Evolutionary conservation across 352 stramenopile genomes (phyloP).

Genomic region (Phytopythium chamaehyphon): DNA sequence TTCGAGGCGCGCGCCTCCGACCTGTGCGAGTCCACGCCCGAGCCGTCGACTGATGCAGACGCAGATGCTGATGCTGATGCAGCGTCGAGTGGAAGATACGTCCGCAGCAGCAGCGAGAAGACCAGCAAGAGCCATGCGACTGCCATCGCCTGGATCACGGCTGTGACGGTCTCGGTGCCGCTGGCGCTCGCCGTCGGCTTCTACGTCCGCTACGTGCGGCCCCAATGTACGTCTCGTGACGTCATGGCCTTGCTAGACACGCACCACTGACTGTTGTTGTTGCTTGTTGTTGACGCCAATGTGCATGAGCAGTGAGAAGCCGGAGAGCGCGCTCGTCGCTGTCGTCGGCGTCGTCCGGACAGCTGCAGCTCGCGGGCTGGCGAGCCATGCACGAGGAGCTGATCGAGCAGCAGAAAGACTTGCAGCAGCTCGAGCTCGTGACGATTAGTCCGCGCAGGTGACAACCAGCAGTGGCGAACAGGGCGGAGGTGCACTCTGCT

Average conservation of each 20-base stretch:
- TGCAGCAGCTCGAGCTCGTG: background rate
- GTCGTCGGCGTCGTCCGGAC: slow-evolving; percentile 16
- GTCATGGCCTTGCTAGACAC: background rate
- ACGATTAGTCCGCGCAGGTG: slow-evolving; percentile 5
- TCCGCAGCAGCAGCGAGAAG: background rate
- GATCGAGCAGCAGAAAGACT: slow-evolving; percentile 26
- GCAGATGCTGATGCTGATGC: background rate
- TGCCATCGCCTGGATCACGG: slow-evolving; percentile 4
- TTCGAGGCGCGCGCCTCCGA: slow-evolving; percentile 14
- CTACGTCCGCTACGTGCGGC: slow-evolving; percentile 16
- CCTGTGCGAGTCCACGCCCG: slow-evolving; percentile 13
- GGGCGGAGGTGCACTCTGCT: too few relatives aligned
- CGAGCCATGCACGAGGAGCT: slow-evolving; percentile 22
- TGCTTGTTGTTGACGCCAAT: slow-evolving; percentile 2
- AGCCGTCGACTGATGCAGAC: slow-evolving; percentile 6
- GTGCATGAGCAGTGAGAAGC: slow-evolving; percentile 13
- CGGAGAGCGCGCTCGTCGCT: slow-evolving; percentile 6
- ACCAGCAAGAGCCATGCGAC: slow-evolving; percentile 2
- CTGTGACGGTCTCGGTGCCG: background rate
- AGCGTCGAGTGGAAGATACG: background rate
- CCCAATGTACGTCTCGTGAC: slow-evolving; percentile 14
- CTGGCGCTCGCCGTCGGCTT: slow-evolving; percentile 4
- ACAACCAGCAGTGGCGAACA: too few relatives aligned
- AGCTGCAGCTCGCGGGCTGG: slow-evolving; percentile 28
- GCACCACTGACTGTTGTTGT: background rate